Percentiles rank a stretch among this genome's conserved stretches.
These are phyloP conservation scores for Sporothrix luriei DNA, from an alignment of 2,329 filamentous ascomycete species.

Conservation along the genomic window DNA sequence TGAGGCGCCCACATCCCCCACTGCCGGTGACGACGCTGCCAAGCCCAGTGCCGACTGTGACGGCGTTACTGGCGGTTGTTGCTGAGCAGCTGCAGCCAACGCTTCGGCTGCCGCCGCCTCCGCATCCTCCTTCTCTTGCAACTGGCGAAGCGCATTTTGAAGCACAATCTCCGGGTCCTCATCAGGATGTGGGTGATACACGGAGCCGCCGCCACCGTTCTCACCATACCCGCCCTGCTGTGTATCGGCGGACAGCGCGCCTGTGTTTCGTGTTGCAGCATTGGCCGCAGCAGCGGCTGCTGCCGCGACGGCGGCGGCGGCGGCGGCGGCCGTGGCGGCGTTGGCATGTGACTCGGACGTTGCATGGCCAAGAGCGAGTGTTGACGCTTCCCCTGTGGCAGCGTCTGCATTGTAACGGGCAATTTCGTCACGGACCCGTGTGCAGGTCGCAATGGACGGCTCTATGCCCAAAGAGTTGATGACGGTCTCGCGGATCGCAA, in stretches of 20 bases:
- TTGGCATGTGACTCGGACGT: conserved; percentile 28
- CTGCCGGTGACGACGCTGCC: conserved; percentile 10
- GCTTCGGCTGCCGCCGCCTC: conserved; percentile 58
- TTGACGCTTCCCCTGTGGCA: conserved; percentile 4
- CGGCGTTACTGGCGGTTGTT: conserved; percentile 29
- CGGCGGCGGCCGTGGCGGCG: conserved; percentile 33
- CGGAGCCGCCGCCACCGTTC: conserved; percentile 31
- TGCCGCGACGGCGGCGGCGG: conserved; percentile 35
- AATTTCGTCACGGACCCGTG: conserved; percentile 61
- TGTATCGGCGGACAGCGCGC: conserved; percentile 39
- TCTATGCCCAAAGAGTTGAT: conserved; percentile 60
- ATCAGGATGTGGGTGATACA: conserved; percentile 41
- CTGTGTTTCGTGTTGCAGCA: neutral
- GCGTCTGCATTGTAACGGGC: conserved; percentile 43
- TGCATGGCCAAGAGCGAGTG: neutral
- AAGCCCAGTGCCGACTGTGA: neutral
- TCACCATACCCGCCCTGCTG: conserved; percentile 34
- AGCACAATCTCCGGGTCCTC: conserved; percentile 62
- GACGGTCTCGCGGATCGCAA: conserved; percentile 61
- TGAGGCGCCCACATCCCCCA: neutral
- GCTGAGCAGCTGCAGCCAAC: conserved; percentile 55
- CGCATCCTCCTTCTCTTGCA: conserved; percentile 62
- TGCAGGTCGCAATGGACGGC: conserved; percentile 56
- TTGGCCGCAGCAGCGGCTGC: conserved; percentile 29
- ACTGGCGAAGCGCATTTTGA: conserved; percentile 60